Evolutionary conservation across 371 early-diverging fungal genomes (phyloP), one percentile per base, ranked within the genome.

Genomic region (Coemansia sp.): DNA sequence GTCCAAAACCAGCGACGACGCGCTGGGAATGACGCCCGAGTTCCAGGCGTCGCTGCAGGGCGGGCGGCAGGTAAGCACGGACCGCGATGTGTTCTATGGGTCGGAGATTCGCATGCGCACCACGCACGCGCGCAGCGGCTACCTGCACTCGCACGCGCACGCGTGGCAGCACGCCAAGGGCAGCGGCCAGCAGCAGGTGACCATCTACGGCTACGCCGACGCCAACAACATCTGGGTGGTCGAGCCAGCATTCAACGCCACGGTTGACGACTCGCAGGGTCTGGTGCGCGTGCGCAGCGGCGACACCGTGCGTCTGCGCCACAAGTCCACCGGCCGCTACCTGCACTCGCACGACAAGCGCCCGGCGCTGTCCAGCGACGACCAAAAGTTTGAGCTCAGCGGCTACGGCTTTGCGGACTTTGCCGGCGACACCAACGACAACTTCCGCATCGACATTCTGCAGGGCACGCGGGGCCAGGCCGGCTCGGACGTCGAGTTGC

Each of bases 101-200:
- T 86, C 95, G 3, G 84, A 84, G 50, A 69, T 98, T 52, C 82
- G 87, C 24, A 79, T 98, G 38, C 80, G 83, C 37, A 90, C 95
- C 67, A 75, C 82, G 4, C 89, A 87, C 40, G 86, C 88, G 18
- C 81, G 80, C 34, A 87, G 86, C 38, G 90, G 87, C 9, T 95
- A 83, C 72, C 79, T 98, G 37, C 98, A 98, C 78, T 96, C 96
- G 24, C 97, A 98, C 67, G 58, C 72, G 10, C 87, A 89, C 54
- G 71, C 69, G 36, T 97, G 93, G 72, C 87, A 89, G 42, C 85
- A 87, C 42, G 91, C 89, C 47, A 85, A 87, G 36, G 91, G 91
- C 57, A 90, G 90, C 64, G 87, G 87, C 48, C 91, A 97, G 56
- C 98, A 98, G 85, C 94, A 96, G 80, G 86, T 98, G 7, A 94